Evolutionary conservation across 2,329 filamentous ascomycete genomes (phyloP).

Genomic region (Trichoderma brevicompactum): DNA sequence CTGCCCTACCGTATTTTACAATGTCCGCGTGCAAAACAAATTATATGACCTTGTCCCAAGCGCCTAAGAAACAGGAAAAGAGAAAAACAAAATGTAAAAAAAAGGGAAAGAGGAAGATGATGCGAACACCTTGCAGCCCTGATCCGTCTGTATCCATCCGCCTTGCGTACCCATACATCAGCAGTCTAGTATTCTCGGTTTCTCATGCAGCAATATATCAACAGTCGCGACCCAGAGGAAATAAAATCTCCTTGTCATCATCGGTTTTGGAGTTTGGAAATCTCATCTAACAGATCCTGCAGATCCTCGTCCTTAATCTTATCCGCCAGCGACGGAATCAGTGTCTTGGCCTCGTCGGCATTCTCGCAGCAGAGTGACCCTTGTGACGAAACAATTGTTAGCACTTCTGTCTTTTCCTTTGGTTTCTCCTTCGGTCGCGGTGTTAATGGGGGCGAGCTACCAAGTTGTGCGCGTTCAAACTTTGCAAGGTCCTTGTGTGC

Average conservation of each 20-base stretch:
- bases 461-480: slow-evolving; percentile 92
- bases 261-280: slow-evolving; percentile 72
- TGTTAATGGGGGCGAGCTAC: slow-evolving; percentile 51
- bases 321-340: slow-evolving; percentile 85
- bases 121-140: slow-evolving; percentile 20
- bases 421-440: not conserved
- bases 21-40: slow-evolving; percentile 16
- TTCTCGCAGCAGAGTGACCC: slow-evolving; percentile 91
- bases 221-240: not conserved
- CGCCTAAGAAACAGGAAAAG: not conserved
- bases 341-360: slow-evolving; percentile 92
- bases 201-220: slow-evolving; percentile 8
- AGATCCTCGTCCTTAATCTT: slow-evolving; percentile 92
- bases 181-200: slow-evolving; percentile 14
- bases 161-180: slow-evolving; percentile 25
- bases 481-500: slow-evolving; percentile 80
- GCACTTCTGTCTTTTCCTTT: not conserved
- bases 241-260: slow-evolving; percentile 31
- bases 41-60: not conserved
- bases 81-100: not conserved
- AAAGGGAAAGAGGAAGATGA: not conserved
- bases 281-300: slow-evolving; percentile 85
- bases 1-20: slow-evolving; percentile 30
- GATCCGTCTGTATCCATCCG: slow-evolving; percentile 30
- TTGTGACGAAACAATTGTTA: slow-evolving; percentile 43